These are phyloP conservation scores for Hamigera avellanea DNA, from an alignment of 495 filamentous ascomycete genomes.

Conservation along the genomic window DNA sequence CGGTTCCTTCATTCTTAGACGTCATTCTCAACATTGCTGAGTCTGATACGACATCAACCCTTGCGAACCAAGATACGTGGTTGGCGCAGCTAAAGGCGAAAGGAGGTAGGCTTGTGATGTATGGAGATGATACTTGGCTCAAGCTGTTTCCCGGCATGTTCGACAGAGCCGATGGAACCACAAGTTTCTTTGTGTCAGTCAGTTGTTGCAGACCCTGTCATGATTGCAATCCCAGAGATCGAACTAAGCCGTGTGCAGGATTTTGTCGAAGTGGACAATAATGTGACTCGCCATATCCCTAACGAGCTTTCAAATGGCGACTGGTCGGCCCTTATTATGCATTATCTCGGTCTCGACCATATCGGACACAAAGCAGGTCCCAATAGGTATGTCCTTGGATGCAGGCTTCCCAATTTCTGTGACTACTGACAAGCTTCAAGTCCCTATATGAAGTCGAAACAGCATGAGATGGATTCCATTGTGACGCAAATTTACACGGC, in stretches of 20 bases:
- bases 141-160: slow-evolving; percentile 91
- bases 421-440: slow-evolving; percentile 28
- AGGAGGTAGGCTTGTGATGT: slow-evolving; percentile 75
- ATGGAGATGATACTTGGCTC: slow-evolving; percentile 96
- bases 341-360: slow-evolving; percentile 94
- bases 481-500: slow-evolving; percentile 65
- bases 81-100: slow-evolving; percentile 79
- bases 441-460: slow-evolving; percentile 84
- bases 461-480: slow-evolving; percentile 86
- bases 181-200: slow-evolving; percentile 96
- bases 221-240: slow-evolving; percentile 1
- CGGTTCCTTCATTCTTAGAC: slow-evolving; percentile 91
- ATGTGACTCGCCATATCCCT: slow-evolving; percentile 85
- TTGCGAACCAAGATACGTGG: slow-evolving; percentile 88
- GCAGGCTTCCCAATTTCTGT: background rate
- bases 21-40: slow-evolving; percentile 96
- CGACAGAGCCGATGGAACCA: slow-evolving; percentile 76
- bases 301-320: slow-evolving; percentile 63
- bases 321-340: slow-evolving; percentile 89
- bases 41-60: slow-evolving; percentile 75
- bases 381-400: slow-evolving; percentile 55
- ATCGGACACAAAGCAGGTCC: slow-evolving; percentile 96
- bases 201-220: slow-evolving; percentile 25
- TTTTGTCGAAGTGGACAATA: slow-evolving; percentile 94
- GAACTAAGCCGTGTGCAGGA: slow-evolving; percentile 48